Base-by-base conservation (phyloP, 2,329 filamentous ascomycete genomes). In the Emmonsiellopsis sp. region DNA sequence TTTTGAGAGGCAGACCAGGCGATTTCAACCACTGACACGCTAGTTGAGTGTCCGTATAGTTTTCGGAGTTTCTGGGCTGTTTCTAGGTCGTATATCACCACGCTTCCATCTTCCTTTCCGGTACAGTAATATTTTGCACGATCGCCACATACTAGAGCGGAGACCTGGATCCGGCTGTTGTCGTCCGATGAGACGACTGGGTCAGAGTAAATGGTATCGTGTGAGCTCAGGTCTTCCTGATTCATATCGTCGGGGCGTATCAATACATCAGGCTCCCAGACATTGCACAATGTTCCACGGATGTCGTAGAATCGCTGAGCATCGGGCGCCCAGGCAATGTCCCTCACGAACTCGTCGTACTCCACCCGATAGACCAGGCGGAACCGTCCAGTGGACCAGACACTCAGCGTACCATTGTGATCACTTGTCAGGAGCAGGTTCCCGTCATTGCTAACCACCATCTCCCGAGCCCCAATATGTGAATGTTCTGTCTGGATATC, bases 231-330 rank as follows among this genome's bases (percentile, higher is more conserved):
- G 47, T 57, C 10, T 55, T 51, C 10, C 57, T 52, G 42, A 61
- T 60, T 8, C 42, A 36, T 10, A 40, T 61, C 61, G 31, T 53
- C 53, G 5, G 55, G 48, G 4, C 54, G 61, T 17, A 61, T 48
- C 32, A 66, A 55, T 6, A 57, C 58, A 48, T 60, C 57, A 6
- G 64, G 64, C 53, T 67, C 61, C 65, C 65, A 67, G 9, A 62
- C 56, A 54, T 64, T 65, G 50, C 63, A 61, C 13, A 54, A 42
- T 1, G 58, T 57, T 0, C 56, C 61, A 27, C 63, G 59, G 13
- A 62, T 52, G 48, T 66, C 65, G 43, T 65, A 66, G 43, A 68
- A 58, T 7, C 65, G 63, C 31, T 55, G 54, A 7, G 42, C 51
- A 32, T 63, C 60, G 13, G 62, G 61, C 42, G 58, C 61, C 49